A percentile compares a stretch with the other conserved stretches of the same genome.
Conservation (phyloP, 257 asterid species). For the Handroanthus guayacan region DNA sequence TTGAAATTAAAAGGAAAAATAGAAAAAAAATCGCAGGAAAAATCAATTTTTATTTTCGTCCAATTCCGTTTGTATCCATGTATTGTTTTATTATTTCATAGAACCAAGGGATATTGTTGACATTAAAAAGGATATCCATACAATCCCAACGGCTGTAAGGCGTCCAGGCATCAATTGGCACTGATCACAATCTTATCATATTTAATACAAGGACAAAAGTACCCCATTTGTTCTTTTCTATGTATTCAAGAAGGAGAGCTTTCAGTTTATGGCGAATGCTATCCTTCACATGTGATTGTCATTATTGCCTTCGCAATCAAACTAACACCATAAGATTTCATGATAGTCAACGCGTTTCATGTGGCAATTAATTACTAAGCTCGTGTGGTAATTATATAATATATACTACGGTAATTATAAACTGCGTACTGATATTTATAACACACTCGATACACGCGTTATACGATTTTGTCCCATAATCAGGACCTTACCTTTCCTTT, state of each 20-base stretch:
- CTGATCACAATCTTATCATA: neutral
- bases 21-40: too few relatives aligned
- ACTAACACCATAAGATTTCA: neutral
- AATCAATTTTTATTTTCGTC: too few relatives aligned
- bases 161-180: neutral
- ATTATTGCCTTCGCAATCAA: neutral
- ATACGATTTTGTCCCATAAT: too few relatives aligned
- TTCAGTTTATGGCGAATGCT: conserved; percentile 12
- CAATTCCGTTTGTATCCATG: neutral
- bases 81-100: neutral
- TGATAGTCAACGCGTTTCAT: too few relatives aligned
- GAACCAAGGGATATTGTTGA: conserved; percentile 30
- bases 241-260: neutral
- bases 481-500: too few relatives aligned
- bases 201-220: too few relatives aligned
- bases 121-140: conserved; percentile 26
- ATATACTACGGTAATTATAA: too few relatives aligned
- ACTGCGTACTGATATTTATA: too few relatives aligned
- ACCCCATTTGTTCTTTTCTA: conserved; percentile 10
- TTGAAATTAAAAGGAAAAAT: too few relatives aligned
- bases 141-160: conserved; percentile 14
- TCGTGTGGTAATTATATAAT: too few relatives aligned
- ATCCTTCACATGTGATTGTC: neutral
- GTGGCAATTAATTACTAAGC: too few relatives aligned
- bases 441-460: too few relatives aligned